Evolutionary conservation across 306 rosid species (phyloP).

Genomic region (Biancaea sappan): DNA sequence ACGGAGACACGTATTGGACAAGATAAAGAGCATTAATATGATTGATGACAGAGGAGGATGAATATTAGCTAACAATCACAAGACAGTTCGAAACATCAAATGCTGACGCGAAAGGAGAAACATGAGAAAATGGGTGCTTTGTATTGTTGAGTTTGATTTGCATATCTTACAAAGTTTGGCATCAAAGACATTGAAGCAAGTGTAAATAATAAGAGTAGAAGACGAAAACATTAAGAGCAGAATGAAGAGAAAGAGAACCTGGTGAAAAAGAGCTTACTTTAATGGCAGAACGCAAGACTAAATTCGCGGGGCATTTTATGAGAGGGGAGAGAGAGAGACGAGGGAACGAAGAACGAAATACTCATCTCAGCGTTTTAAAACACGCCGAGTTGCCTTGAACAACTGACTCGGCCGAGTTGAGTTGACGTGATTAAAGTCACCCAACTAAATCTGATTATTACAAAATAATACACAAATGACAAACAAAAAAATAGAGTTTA

Average conservation of each 20-base stretch:
- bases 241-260: constrained; percentile 45
- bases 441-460: background rate
- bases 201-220: background rate
- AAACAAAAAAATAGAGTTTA: background rate
- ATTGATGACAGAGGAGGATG: constrained; percentile 26
- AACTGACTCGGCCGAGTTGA: constrained; percentile 37
- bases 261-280: constrained; percentile 21
- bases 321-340: constrained; percentile 22
- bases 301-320: constrained; percentile 37
- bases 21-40: constrained; percentile 25
- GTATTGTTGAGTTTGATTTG: constrained; percentile 49
- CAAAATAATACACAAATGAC: background rate
- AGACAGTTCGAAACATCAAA: constrained; percentile 44
- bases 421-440: constrained; percentile 33
- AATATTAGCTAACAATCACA: constrained; percentile 46
- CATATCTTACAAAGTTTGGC: constrained; percentile 35
- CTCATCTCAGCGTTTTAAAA: constrained; percentile 24
- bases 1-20: constrained; percentile 29
- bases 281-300: constrained; percentile 35
- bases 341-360: constrained; percentile 20
- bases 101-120: constrained; percentile 48
- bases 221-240: background rate
- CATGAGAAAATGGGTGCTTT: constrained; percentile 56
- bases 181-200: constrained; percentile 28
- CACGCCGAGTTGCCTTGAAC: constrained; percentile 22